Percentiles rank a stretch among this genome's conserved stretches.
Conservation (phyloP, 2,329 filamentous ascomycete genomes). For the Diaporthe citri region DNA sequence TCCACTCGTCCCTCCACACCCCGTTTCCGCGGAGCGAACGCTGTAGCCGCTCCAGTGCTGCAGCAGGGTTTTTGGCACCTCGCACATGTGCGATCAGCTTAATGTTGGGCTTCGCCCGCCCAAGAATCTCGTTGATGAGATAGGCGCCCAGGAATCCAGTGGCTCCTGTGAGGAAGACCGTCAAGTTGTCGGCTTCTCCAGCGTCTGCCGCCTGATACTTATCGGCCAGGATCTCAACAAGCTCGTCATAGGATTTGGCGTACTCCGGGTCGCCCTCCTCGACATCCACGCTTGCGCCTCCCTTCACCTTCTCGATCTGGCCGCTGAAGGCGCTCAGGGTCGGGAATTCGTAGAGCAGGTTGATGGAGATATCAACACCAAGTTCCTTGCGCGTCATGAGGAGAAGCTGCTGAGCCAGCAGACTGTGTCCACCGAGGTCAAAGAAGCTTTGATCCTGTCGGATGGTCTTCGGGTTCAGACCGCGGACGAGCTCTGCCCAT, state of each 20-base stretch:
- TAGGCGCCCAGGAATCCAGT: slow-evolving; percentile 92
- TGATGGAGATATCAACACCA: slow-evolving; percentile 72
- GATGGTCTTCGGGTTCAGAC: slow-evolving; percentile 76
- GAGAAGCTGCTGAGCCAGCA: slow-evolving; percentile 85
- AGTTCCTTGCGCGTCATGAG: slow-evolving; percentile 68
- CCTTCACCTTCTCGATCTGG: slow-evolving; percentile 60
- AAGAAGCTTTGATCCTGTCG: slow-evolving; percentile 74
- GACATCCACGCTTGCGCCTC: slow-evolving; percentile 39
- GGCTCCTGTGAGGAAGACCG: slow-evolving; percentile 86
- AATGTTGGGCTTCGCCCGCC: slow-evolving; percentile 63
- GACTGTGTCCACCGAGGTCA: slow-evolving; percentile 83
- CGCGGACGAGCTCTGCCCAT: slow-evolving; percentile 79
- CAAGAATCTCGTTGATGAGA: slow-evolving; percentile 80
- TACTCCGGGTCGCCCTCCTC: slow-evolving; percentile 60
- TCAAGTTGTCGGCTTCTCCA: slow-evolving; percentile 54
- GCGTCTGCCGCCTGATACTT: slow-evolving; percentile 44
- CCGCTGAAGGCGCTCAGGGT: slow-evolving; percentile 59
- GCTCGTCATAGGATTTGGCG: slow-evolving; percentile 61
- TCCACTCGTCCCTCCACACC: slow-evolving; percentile 81
- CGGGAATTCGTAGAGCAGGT: slow-evolving; percentile 76
- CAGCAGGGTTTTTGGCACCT: slow-evolving; percentile 68
- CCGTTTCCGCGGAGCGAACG: slow-evolving; percentile 81
- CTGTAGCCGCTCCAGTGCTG: slow-evolving; percentile 74
- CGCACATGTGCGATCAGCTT: slow-evolving; percentile 83
- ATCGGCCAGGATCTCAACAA: slow-evolving; percentile 57